These are phyloP conservation scores for Sugiyamaella japonica DNA, from an alignment of 1,139 yeast species.

Conservation along the genomic window DNA sequence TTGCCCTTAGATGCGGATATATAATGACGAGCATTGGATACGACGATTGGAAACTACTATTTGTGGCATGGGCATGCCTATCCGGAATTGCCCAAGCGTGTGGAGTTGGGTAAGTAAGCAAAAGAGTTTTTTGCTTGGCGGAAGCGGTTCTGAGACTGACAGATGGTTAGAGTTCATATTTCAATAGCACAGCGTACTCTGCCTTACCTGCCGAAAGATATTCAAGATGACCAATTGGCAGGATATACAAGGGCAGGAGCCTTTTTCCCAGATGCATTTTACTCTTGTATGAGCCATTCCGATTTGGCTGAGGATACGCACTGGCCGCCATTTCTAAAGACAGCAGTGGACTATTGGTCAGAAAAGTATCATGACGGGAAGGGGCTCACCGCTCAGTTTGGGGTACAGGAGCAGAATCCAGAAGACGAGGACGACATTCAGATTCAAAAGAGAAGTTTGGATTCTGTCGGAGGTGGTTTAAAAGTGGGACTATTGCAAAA, in stretches of 20 bases:
- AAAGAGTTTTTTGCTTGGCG: background rate
- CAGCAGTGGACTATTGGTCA: slow-evolving; percentile 46
- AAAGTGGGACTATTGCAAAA: slow-evolving; percentile 7
- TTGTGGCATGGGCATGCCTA: slow-evolving; percentile 35
- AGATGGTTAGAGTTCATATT: slow-evolving; percentile 42
- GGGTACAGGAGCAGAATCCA: background rate
- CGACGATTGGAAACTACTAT: background rate
- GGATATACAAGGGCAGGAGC: slow-evolving; percentile 49
- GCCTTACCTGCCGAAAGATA: slow-evolving; percentile 37
- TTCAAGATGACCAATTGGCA: slow-evolving; percentile 28
- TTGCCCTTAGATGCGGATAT: background rate
- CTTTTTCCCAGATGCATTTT: slow-evolving; percentile 63
- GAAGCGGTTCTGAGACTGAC: background rate
- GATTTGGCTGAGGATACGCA: slow-evolving; percentile 60
- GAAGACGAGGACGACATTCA: background rate
- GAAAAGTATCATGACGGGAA: slow-evolving; percentile 33
- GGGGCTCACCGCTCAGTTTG: background rate
- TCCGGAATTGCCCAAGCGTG: slow-evolving; percentile 16
- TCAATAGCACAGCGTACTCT: slow-evolving; percentile 44
- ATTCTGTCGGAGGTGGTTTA: background rate
- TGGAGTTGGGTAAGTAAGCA: slow-evolving; percentile 17
- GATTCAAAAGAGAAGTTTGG: background rate
- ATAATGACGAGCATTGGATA: background rate
- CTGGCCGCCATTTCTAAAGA: slow-evolving; percentile 60
- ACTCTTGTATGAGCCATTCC: slow-evolving; percentile 51